Conservation (phyloP, 2,329 filamentous ascomycete species). For the Colletotrichum orchidophilum region DNA sequence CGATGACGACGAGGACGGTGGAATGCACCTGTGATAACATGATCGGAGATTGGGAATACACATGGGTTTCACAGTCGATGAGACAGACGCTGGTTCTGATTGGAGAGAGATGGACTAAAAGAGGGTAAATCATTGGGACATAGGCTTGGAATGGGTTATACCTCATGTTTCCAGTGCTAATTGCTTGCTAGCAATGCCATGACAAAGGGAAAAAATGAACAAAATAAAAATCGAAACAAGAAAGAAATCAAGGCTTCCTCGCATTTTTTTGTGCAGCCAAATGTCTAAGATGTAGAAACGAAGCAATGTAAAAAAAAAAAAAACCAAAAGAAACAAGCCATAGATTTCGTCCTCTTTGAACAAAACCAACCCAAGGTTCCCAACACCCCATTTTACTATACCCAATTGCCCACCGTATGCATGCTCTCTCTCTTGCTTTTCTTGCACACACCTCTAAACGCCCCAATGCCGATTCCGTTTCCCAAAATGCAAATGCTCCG, state of each 20-base stretch:
- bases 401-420: conserved; percentile 11
- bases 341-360: conserved; percentile 17
- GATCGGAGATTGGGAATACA: neutral
- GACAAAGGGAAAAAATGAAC: conserved; percentile 11
- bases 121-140: neutral
- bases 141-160: no score
- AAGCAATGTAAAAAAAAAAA: conserved; percentile 4
- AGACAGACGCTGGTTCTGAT: neutral
- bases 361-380: neutral
- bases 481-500: conserved; percentile 25
- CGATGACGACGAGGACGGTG: conserved; percentile 60
- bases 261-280: conserved; percentile 5
- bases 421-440: neutral
- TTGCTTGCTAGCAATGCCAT: conserved; percentile 33
- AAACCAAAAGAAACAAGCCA: conserved; percentile 8
- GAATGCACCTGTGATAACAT: conserved; percentile 67
- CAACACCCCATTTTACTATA: conserved; percentile 16
- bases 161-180: conserved; percentile 29
- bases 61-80: neutral
- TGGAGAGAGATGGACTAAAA: neutral
- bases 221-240: neutral
- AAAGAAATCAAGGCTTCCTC: neutral
- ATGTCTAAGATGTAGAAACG: neutral
- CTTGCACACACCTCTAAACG: conserved; percentile 22
- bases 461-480: conserved; percentile 18